phyloP scores from a whole-genome alignment of 1,284 basidiomycete species.

The Cryptococcus deneoformans region DNA sequence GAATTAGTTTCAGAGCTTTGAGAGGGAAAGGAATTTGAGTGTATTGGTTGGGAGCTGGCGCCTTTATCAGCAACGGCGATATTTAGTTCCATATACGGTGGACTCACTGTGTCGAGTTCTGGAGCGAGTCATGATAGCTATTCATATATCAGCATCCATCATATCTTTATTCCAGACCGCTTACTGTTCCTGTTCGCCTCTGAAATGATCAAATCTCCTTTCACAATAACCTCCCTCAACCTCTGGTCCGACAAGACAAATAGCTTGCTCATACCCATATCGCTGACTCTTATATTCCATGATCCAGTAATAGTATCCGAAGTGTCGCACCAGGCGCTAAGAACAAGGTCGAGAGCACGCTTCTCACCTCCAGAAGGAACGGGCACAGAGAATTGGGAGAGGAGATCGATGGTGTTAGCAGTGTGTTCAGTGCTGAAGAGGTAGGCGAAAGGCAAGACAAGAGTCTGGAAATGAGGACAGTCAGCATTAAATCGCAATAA shows the following conservation, averaged over 20 bases:
- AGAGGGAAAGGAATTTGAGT: constrained; percentile 81
- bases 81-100: background rate
- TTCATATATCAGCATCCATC: background rate
- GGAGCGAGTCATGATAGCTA: constrained; percentile 94
- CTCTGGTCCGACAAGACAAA: constrained; percentile 59
- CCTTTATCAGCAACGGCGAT: background rate
- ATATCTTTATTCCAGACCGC: constrained; percentile 29
- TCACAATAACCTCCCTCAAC: constrained; percentile 68
- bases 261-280: constrained; percentile 74
- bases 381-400: constrained; percentile 60
- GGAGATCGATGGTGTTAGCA: constrained; percentile 68
- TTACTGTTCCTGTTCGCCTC: constrained; percentile 74
- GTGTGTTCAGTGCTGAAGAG: constrained; percentile 74
- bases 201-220: constrained; percentile 87
- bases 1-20: constrained; percentile 84
- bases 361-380: constrained; percentile 54
- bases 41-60: constrained; percentile 75
- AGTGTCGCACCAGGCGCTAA: constrained; percentile 90
- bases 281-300: constrained; percentile 84
- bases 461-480: constrained; percentile 55
- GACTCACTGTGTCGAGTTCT: constrained; percentile 71
- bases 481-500: background rate
- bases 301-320: constrained; percentile 90
- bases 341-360: constrained; percentile 65
- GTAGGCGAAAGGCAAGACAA: constrained; percentile 90